phyloP scores from a whole-genome alignment of 805 yeast species.

The Barnettozyma populi region DNA sequence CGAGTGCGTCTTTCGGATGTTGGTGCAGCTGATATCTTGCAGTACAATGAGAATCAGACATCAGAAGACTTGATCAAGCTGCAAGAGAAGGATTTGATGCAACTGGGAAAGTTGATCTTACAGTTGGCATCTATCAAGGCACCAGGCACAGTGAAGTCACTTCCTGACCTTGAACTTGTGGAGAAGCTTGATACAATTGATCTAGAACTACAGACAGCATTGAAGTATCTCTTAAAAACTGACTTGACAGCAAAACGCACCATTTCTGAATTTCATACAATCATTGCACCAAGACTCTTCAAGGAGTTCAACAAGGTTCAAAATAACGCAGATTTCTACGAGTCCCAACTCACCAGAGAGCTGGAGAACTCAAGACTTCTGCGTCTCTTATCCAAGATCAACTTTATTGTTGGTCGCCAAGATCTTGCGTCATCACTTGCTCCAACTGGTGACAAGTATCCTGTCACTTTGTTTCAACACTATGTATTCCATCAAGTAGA shows the following conservation, averaged over 20 bases:
- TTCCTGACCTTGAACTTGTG: conserved; percentile 16
- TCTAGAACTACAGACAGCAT: conserved; percentile 36
- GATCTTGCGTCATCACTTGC: conserved; percentile 56
- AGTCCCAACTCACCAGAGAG: conserved; percentile 60
- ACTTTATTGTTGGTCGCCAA: conserved; percentile 64
- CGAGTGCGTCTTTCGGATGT: conserved; percentile 67
- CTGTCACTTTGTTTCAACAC: conserved; percentile 71
- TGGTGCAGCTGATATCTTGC: conserved; percentile 66
- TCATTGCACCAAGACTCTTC: conserved; percentile 42
- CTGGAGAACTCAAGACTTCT: conserved; percentile 86
- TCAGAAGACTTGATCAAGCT: conserved; percentile 22
- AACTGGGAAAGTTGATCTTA: conserved; percentile 57
- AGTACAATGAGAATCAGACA: conserved; percentile 29
- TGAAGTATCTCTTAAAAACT: conserved; percentile 31
- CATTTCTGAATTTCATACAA: conserved; percentile 30
- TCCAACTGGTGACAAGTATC: conserved; percentile 70
- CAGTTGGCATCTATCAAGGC: conserved; percentile 40
- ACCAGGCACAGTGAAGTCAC: conserved; percentile 22
- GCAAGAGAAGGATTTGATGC: conserved; percentile 50
- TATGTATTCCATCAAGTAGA: conserved; percentile 82
- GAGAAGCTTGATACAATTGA: conserved; percentile 34
- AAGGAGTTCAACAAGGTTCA: conserved; percentile 44
- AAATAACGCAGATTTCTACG: conserved; percentile 51
- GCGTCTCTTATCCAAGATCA: conserved; percentile 74
- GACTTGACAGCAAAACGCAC: conserved; percentile 21